Conservation (phyloP, 2,329 filamentous ascomycete species). For the Xylariaceae sp. region DNA sequence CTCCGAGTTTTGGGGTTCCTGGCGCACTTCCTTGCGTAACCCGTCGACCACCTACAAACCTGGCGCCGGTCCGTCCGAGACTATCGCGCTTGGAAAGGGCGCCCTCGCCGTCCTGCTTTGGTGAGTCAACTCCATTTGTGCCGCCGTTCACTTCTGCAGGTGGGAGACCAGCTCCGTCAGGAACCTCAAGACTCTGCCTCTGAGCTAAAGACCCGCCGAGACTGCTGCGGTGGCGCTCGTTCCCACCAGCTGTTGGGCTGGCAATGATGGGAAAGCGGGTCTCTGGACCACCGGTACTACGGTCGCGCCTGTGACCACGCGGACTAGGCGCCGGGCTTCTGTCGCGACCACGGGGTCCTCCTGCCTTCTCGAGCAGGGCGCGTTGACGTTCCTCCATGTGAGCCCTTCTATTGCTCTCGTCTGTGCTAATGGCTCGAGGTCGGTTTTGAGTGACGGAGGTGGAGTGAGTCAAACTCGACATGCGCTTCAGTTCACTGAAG, state of each 20-base stretch:
- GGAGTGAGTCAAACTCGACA: slow-evolving; percentile 68
- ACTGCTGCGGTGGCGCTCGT: slow-evolving; percentile 50
- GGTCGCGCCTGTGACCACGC: slow-evolving; percentile 70
- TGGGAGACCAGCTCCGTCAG: slow-evolving; percentile 52
- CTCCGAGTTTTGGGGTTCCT: slow-evolving; percentile 26
- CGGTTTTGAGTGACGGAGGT: slow-evolving; percentile 57
- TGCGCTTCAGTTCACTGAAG: slow-evolving; percentile 93
- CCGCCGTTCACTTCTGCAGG: slow-evolving; percentile 37
- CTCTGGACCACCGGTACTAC: slow-evolving; percentile 68
- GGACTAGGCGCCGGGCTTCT: slow-evolving; percentile 68
- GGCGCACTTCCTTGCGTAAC: slow-evolving; percentile 36
- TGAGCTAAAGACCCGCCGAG: slow-evolving; percentile 45
- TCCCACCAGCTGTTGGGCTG: slow-evolving; percentile 52
- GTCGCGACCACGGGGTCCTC: slow-evolving; percentile 63
- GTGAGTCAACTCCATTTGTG: slow-evolving; percentile 41
- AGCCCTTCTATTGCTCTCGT: slow-evolving; percentile 91
- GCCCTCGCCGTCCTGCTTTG: slow-evolving; percentile 53
- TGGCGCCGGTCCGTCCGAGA: slow-evolving; percentile 50
- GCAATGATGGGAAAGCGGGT: slow-evolving; percentile 88
- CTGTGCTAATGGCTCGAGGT: slow-evolving; percentile 85
- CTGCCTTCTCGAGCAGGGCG: slow-evolving; percentile 68
- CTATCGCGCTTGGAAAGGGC: slow-evolving; percentile 60
- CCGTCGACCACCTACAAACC: slow-evolving; percentile 53
- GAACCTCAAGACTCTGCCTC: slow-evolving; percentile 78
- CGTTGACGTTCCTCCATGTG: slow-evolving; percentile 92